phyloP scores from a whole-genome alignment of 345 rosid genomes.

The Salix exigua region DNA sequence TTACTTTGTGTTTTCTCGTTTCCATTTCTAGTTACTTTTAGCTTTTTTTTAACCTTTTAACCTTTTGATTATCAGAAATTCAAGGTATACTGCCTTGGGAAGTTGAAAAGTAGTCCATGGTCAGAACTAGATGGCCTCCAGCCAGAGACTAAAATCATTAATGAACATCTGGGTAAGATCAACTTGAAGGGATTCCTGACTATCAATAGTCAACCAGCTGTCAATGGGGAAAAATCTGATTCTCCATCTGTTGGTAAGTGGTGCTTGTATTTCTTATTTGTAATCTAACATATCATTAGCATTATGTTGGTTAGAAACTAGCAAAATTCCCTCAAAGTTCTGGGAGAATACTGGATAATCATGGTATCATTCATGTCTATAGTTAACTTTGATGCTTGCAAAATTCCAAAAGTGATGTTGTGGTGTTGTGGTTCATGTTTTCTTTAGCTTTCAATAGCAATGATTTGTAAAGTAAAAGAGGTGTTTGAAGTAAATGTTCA shows the following conservation, averaged over 20 bases:
- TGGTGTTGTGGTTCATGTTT: not conserved
- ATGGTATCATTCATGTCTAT: not conserved
- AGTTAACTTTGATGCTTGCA: not conserved
- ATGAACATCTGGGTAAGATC: slow-evolving; percentile 76
- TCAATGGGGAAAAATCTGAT: slow-evolving; percentile 81
- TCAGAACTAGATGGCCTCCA: slow-evolving; percentile 90
- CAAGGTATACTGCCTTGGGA: slow-evolving; percentile 72
- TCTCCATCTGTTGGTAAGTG: slow-evolving; percentile 73
- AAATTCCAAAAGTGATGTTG: not conserved
- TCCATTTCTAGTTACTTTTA: not conserved
- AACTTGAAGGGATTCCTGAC: slow-evolving; percentile 87
- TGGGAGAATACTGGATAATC: not conserved
- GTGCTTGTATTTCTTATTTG: not conserved
- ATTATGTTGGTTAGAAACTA: not conserved
- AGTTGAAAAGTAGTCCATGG: slow-evolving; percentile 85
- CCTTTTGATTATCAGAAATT: slow-evolving; percentile 60
- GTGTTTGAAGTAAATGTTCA: not conserved
- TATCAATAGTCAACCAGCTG: slow-evolving; percentile 95
- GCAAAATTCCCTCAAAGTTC: not conserved
- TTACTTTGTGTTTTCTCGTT: not conserved
- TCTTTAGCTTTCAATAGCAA: not conserved
- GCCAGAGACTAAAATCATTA: slow-evolving; percentile 89
- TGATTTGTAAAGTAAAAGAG: not conserved
- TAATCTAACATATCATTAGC: not conserved
- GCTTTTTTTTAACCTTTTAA: not conserved